These are phyloP conservation scores for Actinidia chinensis DNA, from an alignment of 179 eudicot species.

Conservation along the genomic window DNA sequence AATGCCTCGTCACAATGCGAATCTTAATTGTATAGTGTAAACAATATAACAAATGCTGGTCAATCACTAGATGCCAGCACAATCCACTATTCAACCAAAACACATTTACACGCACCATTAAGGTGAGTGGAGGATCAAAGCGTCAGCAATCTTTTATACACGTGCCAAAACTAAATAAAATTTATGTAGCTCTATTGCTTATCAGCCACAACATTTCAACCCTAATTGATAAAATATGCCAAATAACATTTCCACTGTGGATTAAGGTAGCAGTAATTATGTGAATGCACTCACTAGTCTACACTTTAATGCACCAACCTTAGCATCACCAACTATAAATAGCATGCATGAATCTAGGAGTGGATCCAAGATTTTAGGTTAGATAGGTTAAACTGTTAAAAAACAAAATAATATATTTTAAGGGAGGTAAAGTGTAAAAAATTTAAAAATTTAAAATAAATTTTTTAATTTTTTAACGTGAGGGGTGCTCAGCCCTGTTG, in stretches of 20 bases:
- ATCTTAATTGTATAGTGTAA: not conserved
- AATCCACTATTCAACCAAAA: too few species aligned
- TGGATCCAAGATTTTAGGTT: too few species aligned
- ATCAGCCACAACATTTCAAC: not conserved
- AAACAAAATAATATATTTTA: too few species aligned
- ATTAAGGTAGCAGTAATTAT: not conserved
- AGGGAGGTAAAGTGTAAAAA: too few species aligned
- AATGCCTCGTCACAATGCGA: not conserved
- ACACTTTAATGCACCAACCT: not conserved
- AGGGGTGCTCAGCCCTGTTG: too few species aligned
- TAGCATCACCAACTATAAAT: too few species aligned
- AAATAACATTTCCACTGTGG: slow-evolving; percentile 13
- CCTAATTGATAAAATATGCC: not conserved
- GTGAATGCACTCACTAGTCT: not conserved
- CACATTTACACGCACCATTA: not conserved
- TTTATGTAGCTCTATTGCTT: not conserved
- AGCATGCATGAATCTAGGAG: too few species aligned
- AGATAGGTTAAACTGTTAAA: too few species aligned
- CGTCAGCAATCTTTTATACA: not conserved
- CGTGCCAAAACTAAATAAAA: not conserved
- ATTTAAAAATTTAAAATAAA: too few species aligned
- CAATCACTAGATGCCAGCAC: too few species aligned
- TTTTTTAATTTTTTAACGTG: too few species aligned
- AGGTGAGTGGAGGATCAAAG: not conserved
- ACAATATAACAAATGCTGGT: too few species aligned